phyloP scores from a whole-genome alignment of 352 stramenopile species.

The Phytophthora pini region DNA sequence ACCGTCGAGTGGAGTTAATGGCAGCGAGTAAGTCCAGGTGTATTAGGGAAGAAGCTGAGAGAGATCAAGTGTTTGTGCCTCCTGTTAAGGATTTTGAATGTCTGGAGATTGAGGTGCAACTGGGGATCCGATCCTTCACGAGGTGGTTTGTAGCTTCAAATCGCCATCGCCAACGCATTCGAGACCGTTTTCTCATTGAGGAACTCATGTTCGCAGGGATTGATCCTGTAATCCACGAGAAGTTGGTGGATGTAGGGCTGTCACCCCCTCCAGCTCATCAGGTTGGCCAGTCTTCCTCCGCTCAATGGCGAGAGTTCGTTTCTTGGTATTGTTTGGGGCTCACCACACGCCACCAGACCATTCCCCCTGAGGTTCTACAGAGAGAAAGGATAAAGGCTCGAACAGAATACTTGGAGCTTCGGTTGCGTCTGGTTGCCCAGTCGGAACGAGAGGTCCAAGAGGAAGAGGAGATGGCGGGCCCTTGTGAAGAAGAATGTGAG shows the following conservation, averaged over 20 bases:
- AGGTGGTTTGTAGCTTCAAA: slow-evolving; percentile 62
- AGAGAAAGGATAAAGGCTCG: slow-evolving; percentile 45
- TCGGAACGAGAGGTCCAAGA: slow-evolving; percentile 42
- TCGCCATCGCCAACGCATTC: slow-evolving; percentile 51
- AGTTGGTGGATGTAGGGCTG: slow-evolving; percentile 42
- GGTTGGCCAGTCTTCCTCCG: slow-evolving; percentile 32
- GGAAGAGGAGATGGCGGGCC: slow-evolving; percentile 32
- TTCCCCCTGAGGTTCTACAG: slow-evolving; percentile 28
- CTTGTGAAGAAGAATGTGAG: slow-evolving; percentile 22
- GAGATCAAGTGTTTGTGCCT: slow-evolving; percentile 50
- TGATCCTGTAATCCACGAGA: slow-evolving; percentile 46
- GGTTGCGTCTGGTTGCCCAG: slow-evolving; percentile 33
- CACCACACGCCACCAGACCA: slow-evolving; percentile 28
- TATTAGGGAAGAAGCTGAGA: slow-evolving; percentile 43
- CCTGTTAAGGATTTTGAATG: slow-evolving; percentile 53
- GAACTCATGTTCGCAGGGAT: slow-evolving; percentile 63
- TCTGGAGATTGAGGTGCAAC: slow-evolving; percentile 49
- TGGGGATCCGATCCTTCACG: slow-evolving; percentile 55
- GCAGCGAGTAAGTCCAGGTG: slow-evolving; percentile 61
- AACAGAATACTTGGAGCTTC: slow-evolving; percentile 43
- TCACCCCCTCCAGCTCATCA: slow-evolving; percentile 29
- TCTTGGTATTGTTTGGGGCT: slow-evolving; percentile 61
- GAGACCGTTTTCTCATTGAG: slow-evolving; percentile 62
- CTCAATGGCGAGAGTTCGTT: slow-evolving; percentile 53
- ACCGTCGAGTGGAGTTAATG: slow-evolving; percentile 61